Base-by-base conservation (phyloP, 495 filamentous ascomycete genomes). In the Cercophora sp. region DNA sequence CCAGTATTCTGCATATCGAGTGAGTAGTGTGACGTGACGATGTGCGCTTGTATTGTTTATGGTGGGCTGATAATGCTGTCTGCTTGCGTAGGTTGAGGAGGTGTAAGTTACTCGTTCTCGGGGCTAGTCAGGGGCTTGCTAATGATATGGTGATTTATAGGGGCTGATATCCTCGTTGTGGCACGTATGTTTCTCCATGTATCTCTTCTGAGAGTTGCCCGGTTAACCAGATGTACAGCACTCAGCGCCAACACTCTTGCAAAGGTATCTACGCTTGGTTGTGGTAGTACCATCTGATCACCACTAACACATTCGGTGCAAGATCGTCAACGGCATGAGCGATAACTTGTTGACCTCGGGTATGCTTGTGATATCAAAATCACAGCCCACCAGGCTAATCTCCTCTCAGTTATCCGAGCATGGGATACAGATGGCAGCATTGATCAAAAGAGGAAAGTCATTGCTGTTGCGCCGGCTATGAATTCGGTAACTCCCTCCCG, bases 1-100 rank as follows among this genome's bases (percentile, higher is more conserved):
- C 74, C 19, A 67, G 68, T 3, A 89, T 97, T 24, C 68, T 96
- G 39, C 92, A 97, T 57, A 96, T 97, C 52, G 88, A 93, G 69
- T 70, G 89, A 4, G 15, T 9, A 2, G 6, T 39, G 2, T 23
- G 26, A 29, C 11, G 23, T n/a, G n/a, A n/a, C n/a, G n/a, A n/a
- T n/a, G n/a, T n/a, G n/a, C n/a, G n/a, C n/a, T n/a, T n/a, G n/a
- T n/a, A n/a, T n/a, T n/a, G n/a, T n/a, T n/a, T n/a, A n/a, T n/a
- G n/a, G n/a, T n/a, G n/a, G n/a, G n/a, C n/a, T n/a, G n/a, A n/a
- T n/a, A n/a, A n/a, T n/a, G n/a, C n/a, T n/a, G n/a, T n/a, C n/a
- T n/a, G n/a, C n/a, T n/a, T n/a, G n/a, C n/a, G n/a, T n/a, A n/a
- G n/a, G n/a, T n/a, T n/a, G n/a, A n/a, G n/a, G n/a, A n/a, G n/a